phyloP scores from a whole-genome alignment of 306 rosid genomes.

The Castanea sativa region DNA sequence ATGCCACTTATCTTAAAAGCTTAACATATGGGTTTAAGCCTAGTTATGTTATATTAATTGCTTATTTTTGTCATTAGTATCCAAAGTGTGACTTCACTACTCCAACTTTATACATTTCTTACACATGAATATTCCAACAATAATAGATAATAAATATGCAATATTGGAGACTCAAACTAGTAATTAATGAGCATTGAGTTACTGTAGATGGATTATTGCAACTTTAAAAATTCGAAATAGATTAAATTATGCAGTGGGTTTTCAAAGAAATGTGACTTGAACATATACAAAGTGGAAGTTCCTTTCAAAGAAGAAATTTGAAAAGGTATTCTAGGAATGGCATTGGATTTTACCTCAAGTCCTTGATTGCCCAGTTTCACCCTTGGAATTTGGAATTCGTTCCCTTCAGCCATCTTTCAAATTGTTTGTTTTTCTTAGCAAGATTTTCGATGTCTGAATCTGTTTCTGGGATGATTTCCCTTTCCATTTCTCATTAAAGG shows the following conservation, averaged over 20 bases:
- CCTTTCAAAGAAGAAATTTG: neutral
- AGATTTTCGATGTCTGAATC: neutral
- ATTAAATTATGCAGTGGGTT: neutral
- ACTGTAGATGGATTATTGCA: no score
- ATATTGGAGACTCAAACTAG: no score
- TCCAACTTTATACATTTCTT: no score
- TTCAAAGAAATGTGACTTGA: neutral
- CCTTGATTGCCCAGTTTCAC: slow-evolving; percentile 27
- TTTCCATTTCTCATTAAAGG: neutral
- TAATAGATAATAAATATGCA: no score
- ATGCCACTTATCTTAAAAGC: no score
- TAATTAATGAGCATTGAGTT: no score
- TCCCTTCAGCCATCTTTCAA: slow-evolving; percentile 7
- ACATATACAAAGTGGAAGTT: neutral
- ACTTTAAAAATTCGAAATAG: no score
- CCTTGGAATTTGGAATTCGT: slow-evolving; percentile 7
- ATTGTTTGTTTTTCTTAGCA: neutral
- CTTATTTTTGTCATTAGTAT: no score
- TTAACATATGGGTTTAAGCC: no score
- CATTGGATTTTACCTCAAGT: slow-evolving; percentile 10
- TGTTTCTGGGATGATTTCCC: neutral
- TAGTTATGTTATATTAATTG: no score
- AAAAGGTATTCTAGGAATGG: neutral
- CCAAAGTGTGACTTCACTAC: no score
- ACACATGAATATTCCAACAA: no score